Base-by-base conservation (phyloP, 257 asterid genomes). In the Craterostigma plantagineum region DNA sequence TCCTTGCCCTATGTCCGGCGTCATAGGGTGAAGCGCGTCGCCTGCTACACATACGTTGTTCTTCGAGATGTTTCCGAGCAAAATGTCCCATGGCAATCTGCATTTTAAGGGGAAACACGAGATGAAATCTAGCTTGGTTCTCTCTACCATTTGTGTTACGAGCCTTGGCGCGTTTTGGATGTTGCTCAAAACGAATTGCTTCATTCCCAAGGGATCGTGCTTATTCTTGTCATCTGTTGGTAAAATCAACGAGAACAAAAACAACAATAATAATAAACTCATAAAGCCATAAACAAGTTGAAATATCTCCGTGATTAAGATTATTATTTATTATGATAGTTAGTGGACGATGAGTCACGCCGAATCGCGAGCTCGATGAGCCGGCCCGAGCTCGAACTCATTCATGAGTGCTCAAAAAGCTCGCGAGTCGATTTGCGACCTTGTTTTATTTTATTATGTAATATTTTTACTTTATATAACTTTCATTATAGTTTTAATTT, bases 11-110 rank as follows among this genome's bases (percentile, higher is more conserved):
- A 77, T 10, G 38, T 81, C 94, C 8, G 91, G 82, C 27, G 94
- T 81, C 94, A 81, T n/a, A n/a, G 94, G 94, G 62, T 81, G 94
- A 52, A 77, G 64, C 11, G 94, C 94, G 38, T 77, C 87, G 4
- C 92, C 94, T 0, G 52, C 81, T 3, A 77, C 83, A 43, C 82
- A 65, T 14, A 74, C 59, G n/a, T 69, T 72, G 58, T 54, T 59
- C 35, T 52, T 65, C 11, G 50, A 63, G n/a, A 81, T 65, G 47
- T 71, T 54, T 43, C 69, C 79, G 2, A 51, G 16, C 54, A 74
- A 46, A 49, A 77, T 42, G 44, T 77, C 67, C 83, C 78, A 72
- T 8, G 94, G 94, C 14, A 61, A 9, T 55, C 92, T 64, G 1
- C 61, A 43, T 46, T 74, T 81, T 33, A 81, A 39, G 35, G 42